Evolutionary conservation across 495 filamentous ascomycete species (phyloP).

Genomic region (Podospora fimiseda): DNA sequence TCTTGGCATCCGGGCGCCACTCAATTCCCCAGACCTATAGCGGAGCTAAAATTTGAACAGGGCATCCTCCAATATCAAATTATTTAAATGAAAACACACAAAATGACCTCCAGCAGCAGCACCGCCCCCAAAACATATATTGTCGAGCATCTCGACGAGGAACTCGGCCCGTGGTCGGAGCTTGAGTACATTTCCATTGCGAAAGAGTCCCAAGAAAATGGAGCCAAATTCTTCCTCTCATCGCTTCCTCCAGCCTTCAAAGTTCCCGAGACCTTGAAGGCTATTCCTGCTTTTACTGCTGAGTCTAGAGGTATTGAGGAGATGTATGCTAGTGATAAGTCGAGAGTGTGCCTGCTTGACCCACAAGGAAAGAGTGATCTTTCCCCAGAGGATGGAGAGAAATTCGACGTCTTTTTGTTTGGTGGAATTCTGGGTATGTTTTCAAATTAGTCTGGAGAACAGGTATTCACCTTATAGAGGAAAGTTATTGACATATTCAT

Average conservation of each 20-base stretch:
- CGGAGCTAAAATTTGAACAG: conserved; percentile 10
- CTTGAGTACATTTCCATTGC: conserved; percentile 87
- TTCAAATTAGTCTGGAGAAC: background rate
- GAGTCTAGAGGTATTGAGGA: conserved; percentile 71
- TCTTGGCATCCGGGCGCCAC: conserved; percentile 9
- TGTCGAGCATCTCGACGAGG: conserved; percentile 88
- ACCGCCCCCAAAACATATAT: conserved; percentile 58
- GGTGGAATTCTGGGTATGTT: conserved; percentile 86
- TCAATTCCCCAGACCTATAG: background rate
- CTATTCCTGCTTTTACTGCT: conserved; percentile 54
- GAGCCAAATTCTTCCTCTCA: conserved; percentile 74
- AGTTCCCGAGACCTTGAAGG: conserved; percentile 56
- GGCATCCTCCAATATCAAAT: background rate
- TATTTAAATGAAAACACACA: background rate
- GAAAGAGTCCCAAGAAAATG: conserved; percentile 61
- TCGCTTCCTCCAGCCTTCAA: conserved; percentile 64
- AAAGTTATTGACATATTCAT: background rate
- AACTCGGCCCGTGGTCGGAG: conserved; percentile 88
- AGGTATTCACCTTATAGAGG: background rate
- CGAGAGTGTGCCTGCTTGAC: conserved; percentile 80
- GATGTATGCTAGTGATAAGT: conserved; percentile 56
- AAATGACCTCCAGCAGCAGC: conserved; percentile 5
- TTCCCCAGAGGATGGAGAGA: conserved; percentile 70
- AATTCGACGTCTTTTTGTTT: conserved; percentile 88
- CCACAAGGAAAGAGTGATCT: conserved; percentile 74